Evolutionary conservation across 371 early-diverging fungal genomes (phyloP).

Genomic region (Mortierella sp.): DNA sequence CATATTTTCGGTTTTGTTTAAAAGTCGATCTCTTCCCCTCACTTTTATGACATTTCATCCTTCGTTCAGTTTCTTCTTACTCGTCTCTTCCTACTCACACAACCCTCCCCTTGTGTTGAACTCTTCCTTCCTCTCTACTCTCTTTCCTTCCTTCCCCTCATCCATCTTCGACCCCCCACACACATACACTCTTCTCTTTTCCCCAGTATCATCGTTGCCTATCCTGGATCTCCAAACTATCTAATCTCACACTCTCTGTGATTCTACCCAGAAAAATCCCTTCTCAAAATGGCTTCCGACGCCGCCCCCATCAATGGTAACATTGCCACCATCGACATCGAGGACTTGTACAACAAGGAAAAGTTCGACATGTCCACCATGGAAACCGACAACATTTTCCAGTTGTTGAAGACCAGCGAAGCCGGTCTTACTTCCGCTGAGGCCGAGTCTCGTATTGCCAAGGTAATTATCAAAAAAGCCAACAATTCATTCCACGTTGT

Average conservation of each 20-base stretch:
- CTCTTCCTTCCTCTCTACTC: background rate
- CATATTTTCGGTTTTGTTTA: conserved; percentile 11
- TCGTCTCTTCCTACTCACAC: background rate
- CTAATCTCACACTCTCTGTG: conserved; percentile 13
- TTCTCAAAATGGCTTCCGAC: conserved; percentile 10
- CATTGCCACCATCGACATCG: conserved; percentile 71
- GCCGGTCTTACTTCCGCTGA: conserved; percentile 73
- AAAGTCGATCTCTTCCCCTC: conserved; percentile 8
- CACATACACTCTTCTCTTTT: background rate
- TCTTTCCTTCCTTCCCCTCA: background rate
- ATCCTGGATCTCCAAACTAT: conserved; percentile 18
- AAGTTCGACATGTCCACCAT: conserved; percentile 85
- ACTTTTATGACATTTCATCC: background rate
- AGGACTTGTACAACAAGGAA: conserved; percentile 85
- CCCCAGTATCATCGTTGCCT: conserved; percentile 19
- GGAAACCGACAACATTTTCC: conserved; percentile 76
- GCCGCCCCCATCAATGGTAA: conserved; percentile 63
- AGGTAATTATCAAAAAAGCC: conserved; percentile 55
- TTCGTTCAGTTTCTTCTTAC: background rate
- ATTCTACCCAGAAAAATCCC: background rate
- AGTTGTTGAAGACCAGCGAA: conserved; percentile 72
- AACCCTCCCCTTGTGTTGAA: conserved; percentile 2
- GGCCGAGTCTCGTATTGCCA: conserved; percentile 69
- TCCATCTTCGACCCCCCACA: conserved; percentile 1
- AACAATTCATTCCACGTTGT: too few species aligned